These are phyloP conservation scores for Bremia lactucae DNA, from an alignment of 352 stramenopile species.

Conservation along the genomic window DNA sequence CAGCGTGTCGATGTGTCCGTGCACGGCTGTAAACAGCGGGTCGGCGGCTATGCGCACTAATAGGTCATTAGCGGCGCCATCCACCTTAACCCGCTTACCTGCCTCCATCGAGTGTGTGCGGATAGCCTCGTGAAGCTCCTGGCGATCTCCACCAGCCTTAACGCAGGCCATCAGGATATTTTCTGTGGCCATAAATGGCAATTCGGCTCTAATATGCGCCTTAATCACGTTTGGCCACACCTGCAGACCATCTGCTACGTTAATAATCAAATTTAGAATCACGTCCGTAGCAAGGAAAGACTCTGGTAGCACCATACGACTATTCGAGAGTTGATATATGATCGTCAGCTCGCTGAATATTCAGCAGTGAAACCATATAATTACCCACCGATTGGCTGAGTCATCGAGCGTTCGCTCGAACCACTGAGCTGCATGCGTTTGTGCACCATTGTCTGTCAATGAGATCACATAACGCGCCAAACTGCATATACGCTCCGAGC, in stretches of 20 bases:
- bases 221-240: constrained; percentile 93
- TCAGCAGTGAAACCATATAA: not conserved
- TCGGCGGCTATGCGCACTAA: constrained; percentile 94
- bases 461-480: constrained; percentile 96
- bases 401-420: constrained; percentile 99
- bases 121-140: constrained; percentile 97
- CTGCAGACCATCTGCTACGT: constrained; percentile 96
- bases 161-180: constrained; percentile 99
- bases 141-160: constrained; percentile 95
- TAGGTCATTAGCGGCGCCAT: constrained; percentile 96
- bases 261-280: constrained; percentile 95
- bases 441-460: constrained; percentile 91
- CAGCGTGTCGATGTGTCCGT: constrained; percentile 91
- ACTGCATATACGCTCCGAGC: constrained; percentile 95
- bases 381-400: constrained; percentile 91
- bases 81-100: constrained; percentile 94
- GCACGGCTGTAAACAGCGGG: constrained; percentile 89
- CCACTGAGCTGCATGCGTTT: constrained; percentile 97
- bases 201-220: constrained; percentile 94
- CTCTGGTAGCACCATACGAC: constrained; percentile 94
- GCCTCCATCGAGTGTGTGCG: constrained; percentile 97
- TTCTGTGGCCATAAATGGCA: constrained; percentile 99
- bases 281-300: constrained; percentile 96
- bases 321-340: constrained; percentile 9
- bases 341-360: constrained; percentile 3